Conservation (phyloP, 2,329 filamentous ascomycete genomes). For the Leptographium galeiforme region DNA sequence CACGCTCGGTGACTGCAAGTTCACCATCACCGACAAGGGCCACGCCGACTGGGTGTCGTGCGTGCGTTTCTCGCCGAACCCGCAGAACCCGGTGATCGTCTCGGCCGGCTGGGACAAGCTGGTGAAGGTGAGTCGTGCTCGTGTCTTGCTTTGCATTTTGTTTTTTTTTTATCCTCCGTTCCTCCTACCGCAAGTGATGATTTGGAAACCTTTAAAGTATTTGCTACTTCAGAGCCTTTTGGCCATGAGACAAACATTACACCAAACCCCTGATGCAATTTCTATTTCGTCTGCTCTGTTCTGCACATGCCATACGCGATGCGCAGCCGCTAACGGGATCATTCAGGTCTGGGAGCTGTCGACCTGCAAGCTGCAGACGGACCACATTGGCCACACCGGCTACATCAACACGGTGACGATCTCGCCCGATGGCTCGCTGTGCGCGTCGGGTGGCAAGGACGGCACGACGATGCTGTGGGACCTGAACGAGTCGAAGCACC, state of each 20-base stretch:
- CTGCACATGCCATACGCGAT: neutral
- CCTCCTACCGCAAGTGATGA: constrained; percentile 66
- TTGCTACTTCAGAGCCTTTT: constrained; percentile 99
- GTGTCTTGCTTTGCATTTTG: constrained; percentile 5
- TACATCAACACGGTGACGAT: constrained; percentile 99
- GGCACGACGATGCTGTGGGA: constrained; percentile 99
- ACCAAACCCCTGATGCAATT: constrained; percentile 66
- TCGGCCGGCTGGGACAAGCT: constrained; percentile 99
- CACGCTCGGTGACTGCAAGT: constrained; percentile 99
- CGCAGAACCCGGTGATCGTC: constrained; percentile 99
- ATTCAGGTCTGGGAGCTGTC: constrained; percentile 94
- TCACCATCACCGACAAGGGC: constrained; percentile 99
- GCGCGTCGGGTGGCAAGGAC: constrained; percentile 98
- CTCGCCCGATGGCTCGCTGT: constrained; percentile 97
- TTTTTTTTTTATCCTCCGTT: neutral
- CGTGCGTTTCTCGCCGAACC: constrained; percentile 99
- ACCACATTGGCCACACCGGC: constrained; percentile 98
- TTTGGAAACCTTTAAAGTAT: constrained; percentile 80
- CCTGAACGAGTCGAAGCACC: constrained; percentile 99
- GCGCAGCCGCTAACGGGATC: neutral
- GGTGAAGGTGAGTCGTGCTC: constrained; percentile 80
- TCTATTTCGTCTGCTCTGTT: constrained; percentile 1
- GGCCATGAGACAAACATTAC: constrained; percentile 78
- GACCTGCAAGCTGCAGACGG: constrained; percentile 98
- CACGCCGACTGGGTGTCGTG: constrained; percentile 99